Conservation (phyloP, 2,329 filamentous ascomycete genomes). For the Tolypocladium endophyticum region DNA sequence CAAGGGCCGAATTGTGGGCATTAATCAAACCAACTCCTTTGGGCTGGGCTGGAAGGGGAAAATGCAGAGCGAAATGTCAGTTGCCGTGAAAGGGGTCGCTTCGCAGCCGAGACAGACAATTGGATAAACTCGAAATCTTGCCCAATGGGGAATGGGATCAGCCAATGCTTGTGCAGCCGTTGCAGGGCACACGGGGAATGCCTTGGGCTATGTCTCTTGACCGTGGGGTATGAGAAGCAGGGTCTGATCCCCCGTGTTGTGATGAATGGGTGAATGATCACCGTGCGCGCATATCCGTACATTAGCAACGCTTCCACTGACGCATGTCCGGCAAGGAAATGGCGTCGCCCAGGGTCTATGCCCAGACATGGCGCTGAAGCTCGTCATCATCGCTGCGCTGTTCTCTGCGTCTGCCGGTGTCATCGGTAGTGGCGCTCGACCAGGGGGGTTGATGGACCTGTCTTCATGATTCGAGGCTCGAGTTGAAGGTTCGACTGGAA, state of each 20-base stretch:
- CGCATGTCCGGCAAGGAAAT: neutral
- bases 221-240: neutral
- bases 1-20: slow-evolving; percentile 1
- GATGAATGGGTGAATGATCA: neutral
- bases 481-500: neutral
- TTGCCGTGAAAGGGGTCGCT: neutral
- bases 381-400: neutral
- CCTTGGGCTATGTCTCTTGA: neutral
- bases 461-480: too few species aligned
- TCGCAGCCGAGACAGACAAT: slow-evolving; percentile 2
- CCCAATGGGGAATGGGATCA: neutral
- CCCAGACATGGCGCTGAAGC: neutral
- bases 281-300: neutral
- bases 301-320: neutral
- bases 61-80: neutral
- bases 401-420: neutral
- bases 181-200: neutral
- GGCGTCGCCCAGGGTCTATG: neutral
- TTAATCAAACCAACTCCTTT: slow-evolving; percentile 3
- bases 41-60: neutral
- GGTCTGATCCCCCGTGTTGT: neutral
- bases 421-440: neutral
- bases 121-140: neutral
- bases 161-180: neutral
- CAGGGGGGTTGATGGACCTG: too few species aligned